phyloP scores from a whole-genome alignment of 2,329 filamentous ascomycete species.

The Hawksworthiomyces lignivorus region DNA sequence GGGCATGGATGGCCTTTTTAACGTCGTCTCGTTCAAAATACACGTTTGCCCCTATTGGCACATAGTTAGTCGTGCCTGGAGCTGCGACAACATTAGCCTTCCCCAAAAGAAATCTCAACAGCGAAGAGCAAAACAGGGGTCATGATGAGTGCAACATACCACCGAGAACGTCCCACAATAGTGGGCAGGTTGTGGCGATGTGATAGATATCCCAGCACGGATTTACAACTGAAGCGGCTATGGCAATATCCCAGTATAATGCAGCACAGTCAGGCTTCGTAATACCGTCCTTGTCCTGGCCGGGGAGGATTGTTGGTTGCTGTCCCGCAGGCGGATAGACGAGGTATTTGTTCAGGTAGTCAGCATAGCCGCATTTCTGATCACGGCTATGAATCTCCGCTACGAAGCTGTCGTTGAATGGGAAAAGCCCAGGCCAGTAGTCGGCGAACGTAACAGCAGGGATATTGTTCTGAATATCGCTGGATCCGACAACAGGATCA shows the following conservation, averaged over 20 bases:
- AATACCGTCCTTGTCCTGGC: constrained; percentile 28
- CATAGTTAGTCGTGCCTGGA: constrained; percentile 56
- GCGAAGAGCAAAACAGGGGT: not conserved
- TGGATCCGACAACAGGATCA: constrained; percentile 56
- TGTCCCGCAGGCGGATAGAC: constrained; percentile 59
- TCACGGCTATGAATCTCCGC: constrained; percentile 43
- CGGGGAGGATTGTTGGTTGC: constrained; percentile 43
- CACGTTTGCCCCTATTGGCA: constrained; percentile 52
- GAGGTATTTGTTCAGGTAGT: constrained; percentile 53
- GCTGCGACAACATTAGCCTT: constrained; percentile 21
- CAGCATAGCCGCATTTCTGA: constrained; percentile 53
- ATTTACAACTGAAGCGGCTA: constrained; percentile 51
- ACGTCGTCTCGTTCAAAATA: constrained; percentile 61
- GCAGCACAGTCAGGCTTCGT: constrained; percentile 43
- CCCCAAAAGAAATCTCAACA: not conserved
- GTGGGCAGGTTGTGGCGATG: constrained; percentile 63
- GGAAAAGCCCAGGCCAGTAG: constrained; percentile 52
- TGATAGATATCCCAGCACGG: constrained; percentile 77
- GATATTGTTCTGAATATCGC: constrained; percentile 34
- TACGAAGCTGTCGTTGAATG: constrained; percentile 53
- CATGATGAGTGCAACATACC: no score
- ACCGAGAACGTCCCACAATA: constrained; percentile 60
- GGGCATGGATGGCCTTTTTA: constrained; percentile 23
- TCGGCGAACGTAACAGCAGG: constrained; percentile 53
- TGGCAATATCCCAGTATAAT: constrained; percentile 47